phyloP scores from a whole-genome alignment of 2,329 filamentous ascomycete genomes.

The Colletotrichum kahawae region DNA sequence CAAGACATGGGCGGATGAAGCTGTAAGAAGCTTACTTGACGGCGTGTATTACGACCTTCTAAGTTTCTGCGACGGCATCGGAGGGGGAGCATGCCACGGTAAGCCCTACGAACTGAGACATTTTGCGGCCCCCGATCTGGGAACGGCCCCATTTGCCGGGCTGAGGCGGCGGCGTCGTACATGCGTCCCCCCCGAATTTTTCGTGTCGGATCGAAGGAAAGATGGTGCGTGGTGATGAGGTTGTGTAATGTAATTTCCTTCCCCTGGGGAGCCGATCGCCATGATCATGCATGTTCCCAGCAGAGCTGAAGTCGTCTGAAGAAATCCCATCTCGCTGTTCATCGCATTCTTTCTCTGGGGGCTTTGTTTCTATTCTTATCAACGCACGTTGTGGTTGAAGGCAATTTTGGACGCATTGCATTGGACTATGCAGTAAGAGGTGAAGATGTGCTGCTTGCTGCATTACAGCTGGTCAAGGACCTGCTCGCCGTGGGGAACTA shows the following conservation, averaged over 20 bases:
- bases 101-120: slow-evolving; percentile 10
- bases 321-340: background rate
- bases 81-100: background rate
- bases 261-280: background rate
- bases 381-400: background rate
- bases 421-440: background rate
- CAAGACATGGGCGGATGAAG: background rate
- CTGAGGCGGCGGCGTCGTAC: background rate
- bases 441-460: background rate
- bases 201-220: background rate
- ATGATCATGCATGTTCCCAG: background rate
- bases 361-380: background rate
- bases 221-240: background rate
- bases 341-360: background rate
- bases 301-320: background rate
- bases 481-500: background rate
- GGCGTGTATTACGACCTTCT: background rate
- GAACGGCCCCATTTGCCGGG: slow-evolving; percentile 6
- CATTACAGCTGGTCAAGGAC: background rate
- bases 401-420: background rate
- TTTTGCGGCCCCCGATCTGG: slow-evolving; percentile 10
- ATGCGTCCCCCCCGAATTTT: background rate
- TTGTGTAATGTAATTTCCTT: background rate
- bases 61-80: background rate
- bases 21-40: slow-evolving; percentile 10